Evolutionary conservation across 2,329 filamentous ascomycete genomes (phyloP), one percentile per base, ranked within the genome.

Genomic region (Aspergillus flavus): DNA sequence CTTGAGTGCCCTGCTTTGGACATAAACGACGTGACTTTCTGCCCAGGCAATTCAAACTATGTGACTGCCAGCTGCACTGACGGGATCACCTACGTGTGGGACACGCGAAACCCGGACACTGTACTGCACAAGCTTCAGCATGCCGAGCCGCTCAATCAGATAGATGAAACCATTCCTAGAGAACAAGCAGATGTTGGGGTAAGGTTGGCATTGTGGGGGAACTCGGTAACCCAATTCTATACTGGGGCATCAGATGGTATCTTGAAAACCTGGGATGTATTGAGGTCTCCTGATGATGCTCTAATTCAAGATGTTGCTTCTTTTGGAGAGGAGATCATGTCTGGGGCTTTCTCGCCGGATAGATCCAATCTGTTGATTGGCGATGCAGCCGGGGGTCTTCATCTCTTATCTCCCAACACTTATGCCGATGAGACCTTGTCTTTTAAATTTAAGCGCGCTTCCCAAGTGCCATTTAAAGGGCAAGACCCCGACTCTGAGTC

Each of bases 171-270:
- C 9, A 59, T 75, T 36, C 65, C 72, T 19, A 79, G 80, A 23
- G 87, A 88, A 66, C 67, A 81, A 19, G 79, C 79, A 6, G 87
- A 89, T 65, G 85, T 85, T 7, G 87, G 87, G 1, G 82, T 89
- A 0, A 82, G 83, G 21, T 83, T 87, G 64, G 79, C 86, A 3
- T 79, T 85, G 0, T 89, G 87, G 87, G 85, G 84, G 7, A 74
- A 81, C 4, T 81, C 79, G 6, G 76, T 81, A 21, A 80, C 81
- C 7, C 78, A 85, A 1, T 78, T 89, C 10, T 88, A 85, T 71
- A 87, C 84, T 28, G 87, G 86, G 19, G 85, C 84, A 6, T 88
- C 86, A 5, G 87, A 89, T 70, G 87, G 87, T 3, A 75, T 84
- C 0, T 75, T 89, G 45, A 88, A 87, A 63, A 77, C 79, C 3